phyloP scores from a whole-genome alignment of 345 rosid species.

The Lagerstroemia speciosa region DNA sequence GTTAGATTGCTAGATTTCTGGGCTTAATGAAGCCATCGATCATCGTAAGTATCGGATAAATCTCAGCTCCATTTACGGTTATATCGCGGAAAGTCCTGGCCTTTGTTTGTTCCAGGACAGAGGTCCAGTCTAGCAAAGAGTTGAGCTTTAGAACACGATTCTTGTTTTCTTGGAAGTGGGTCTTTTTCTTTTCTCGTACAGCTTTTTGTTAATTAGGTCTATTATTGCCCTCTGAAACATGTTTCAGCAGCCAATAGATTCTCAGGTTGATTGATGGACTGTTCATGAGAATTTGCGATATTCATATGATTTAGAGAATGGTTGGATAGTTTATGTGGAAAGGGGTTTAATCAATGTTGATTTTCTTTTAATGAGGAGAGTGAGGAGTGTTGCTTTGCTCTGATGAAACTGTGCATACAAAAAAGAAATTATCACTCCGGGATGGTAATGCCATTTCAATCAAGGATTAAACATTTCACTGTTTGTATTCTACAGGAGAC shows the following conservation, averaged over 20 bases:
- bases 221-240: background rate
- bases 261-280: background rate
- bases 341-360: background rate
- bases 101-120: background rate
- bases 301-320: background rate
- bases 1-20: background rate
- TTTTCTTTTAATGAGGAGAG: background rate
- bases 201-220: background rate
- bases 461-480: background rate
- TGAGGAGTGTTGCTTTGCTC: background rate
- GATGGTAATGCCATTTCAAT: background rate
- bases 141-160: background rate
- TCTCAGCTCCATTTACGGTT: background rate
- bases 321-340: background rate
- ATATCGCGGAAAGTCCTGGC: background rate
- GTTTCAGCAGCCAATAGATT: background rate
- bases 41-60: background rate
- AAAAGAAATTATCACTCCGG: background rate
- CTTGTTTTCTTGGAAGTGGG: conserved; percentile 2
- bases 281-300: background rate
- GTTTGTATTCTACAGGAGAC: conserved; percentile 11
- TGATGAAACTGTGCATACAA: background rate
- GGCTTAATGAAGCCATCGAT: background rate
- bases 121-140: background rate
- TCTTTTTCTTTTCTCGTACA: background rate